Conservation (phyloP, 306 rosid species). For the Fagus crenata region DNA sequence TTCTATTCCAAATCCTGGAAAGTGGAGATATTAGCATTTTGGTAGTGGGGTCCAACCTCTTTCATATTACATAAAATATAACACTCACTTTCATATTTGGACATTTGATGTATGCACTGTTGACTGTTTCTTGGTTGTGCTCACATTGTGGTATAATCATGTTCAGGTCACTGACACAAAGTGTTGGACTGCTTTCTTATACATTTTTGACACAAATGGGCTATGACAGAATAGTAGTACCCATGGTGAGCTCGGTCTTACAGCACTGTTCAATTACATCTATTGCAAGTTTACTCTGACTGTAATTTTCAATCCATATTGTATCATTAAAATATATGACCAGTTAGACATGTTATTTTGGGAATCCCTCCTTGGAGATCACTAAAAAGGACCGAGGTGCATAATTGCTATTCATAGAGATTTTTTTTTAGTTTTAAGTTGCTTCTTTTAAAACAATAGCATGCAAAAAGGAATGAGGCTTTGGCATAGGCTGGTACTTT, state of each 20-base stretch:
- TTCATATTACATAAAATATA: neutral
- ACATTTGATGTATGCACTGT: neutral
- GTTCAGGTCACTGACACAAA: constrained; percentile 47
- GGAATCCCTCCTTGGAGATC: too few species aligned
- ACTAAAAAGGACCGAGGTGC: too few species aligned
- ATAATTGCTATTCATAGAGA: too few species aligned
- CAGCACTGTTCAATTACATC: too few species aligned
- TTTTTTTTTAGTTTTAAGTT: too few species aligned
- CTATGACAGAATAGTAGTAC: constrained; percentile 54
- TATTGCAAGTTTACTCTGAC: too few species aligned
- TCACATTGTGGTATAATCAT: constrained; percentile 1
- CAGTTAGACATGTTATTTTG: too few species aligned
- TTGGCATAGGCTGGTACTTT: too few species aligned
- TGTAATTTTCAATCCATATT: too few species aligned
- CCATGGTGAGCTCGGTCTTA: constrained; percentile 44
- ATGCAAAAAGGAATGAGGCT: too few species aligned
- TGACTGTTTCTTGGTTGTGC: neutral
- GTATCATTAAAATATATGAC: too few species aligned
- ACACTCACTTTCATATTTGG: neutral
- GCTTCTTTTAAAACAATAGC: too few species aligned
- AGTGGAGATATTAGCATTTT: neutral
- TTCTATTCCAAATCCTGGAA: neutral
- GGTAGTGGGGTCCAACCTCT: neutral
- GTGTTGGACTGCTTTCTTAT: constrained; percentile 61
- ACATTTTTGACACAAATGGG: constrained; percentile 46